Base-by-base conservation (phyloP, 2,329 filamentous ascomycete genomes). In the Pseudogymnoascus sp. region DNA sequence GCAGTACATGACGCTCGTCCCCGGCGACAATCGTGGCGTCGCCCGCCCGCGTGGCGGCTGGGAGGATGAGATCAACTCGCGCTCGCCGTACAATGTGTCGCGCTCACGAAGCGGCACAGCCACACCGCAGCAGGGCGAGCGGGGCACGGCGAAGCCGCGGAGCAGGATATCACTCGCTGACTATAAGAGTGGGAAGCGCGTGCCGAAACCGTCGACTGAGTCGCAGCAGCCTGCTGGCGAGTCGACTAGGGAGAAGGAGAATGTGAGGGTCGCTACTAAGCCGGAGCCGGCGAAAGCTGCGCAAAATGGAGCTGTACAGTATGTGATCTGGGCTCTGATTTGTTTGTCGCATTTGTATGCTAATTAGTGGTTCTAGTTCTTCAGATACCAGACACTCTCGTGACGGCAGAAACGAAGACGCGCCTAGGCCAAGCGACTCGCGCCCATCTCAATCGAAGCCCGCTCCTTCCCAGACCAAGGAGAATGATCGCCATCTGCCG, bases 151-250 rank as follows among this genome's bases (percentile, higher is more conserved):
- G 62, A 70, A 69, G 40, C 66, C 70, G 5, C 60, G 66, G 6
- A 67, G 67, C 35, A 74, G 72, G 66, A 68, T 74, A 38, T 70
- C 69, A 7, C 64, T 73, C 17, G 68, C 68, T 17, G 72, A 74
- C 59, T 74, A 74, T 62, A 71, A 70, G 65, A 29, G 31, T 3
- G 62, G 63, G 59, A 65, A 56, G 26, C 46, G 46, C n/a, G 46
- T 10, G 9, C 26, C 46, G n/a, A 56, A 13, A 33, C n/a, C 46
- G 2, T 26, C 35, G 9, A 7, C 9, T 56, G 46, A 56, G 26
- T 19, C 26, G 46, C 46, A 56, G 26, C 46, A 19, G 46, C n/a
- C 46, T 11, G 26, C 9, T 19, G 29, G 26, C 10, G 46, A 56
- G 46, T n/a, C 46, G 46, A 19, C 7, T 19, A 33, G 29, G 26